Percentiles rank a stretch among this genome's conserved stretches.
Evolutionary conservation across 805 yeast species (phyloP).

Genomic region (Barnettozyma siamensis): DNA sequence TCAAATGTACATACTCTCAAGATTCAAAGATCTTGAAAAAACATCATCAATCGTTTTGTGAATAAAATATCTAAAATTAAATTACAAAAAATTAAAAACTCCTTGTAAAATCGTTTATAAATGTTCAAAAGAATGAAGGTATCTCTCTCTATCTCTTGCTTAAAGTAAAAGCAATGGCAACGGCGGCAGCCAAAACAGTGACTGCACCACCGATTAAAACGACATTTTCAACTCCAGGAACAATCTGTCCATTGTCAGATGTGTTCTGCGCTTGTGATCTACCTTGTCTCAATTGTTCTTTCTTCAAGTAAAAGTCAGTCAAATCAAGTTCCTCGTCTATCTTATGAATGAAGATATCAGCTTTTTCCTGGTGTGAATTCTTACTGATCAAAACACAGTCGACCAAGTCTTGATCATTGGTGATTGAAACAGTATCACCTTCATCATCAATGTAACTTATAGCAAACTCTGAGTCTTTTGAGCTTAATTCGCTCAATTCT

Average conservation of each 20-base stretch:
- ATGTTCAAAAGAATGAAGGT: no score
- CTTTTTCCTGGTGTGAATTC: slow-evolving; percentile 47
- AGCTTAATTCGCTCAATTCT: slow-evolving; percentile 33
- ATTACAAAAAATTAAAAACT: no score
- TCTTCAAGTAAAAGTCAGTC: slow-evolving; percentile 18
- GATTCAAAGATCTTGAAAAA: no score
- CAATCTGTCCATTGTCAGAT: slow-evolving; percentile 17
- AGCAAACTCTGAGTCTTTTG: slow-evolving; percentile 39
- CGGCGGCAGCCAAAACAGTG: slow-evolving; percentile 53
- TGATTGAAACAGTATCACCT: slow-evolving; percentile 72
- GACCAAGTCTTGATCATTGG: slow-evolving; percentile 63
- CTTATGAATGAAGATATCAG: slow-evolving; percentile 69
- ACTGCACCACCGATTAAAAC: slow-evolving; percentile 59
- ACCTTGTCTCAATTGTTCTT: slow-evolving; percentile 11
- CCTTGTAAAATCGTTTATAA: no score
- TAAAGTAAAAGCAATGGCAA: slow-evolving; percentile 48
- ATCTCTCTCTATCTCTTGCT: slow-evolving; percentile 19
- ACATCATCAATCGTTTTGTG: background rate
- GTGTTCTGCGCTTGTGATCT: slow-evolving; percentile 3
- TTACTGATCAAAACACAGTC: slow-evolving; percentile 65
- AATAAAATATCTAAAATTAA: no score
- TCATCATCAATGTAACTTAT: slow-evolving; percentile 81
- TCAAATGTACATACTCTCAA: no score
- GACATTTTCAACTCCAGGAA: slow-evolving; percentile 56
- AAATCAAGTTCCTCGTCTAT: slow-evolving; percentile 41